Conservation (phyloP, 169 alveolate genomes). For the Eimeria brunetti region DNA sequence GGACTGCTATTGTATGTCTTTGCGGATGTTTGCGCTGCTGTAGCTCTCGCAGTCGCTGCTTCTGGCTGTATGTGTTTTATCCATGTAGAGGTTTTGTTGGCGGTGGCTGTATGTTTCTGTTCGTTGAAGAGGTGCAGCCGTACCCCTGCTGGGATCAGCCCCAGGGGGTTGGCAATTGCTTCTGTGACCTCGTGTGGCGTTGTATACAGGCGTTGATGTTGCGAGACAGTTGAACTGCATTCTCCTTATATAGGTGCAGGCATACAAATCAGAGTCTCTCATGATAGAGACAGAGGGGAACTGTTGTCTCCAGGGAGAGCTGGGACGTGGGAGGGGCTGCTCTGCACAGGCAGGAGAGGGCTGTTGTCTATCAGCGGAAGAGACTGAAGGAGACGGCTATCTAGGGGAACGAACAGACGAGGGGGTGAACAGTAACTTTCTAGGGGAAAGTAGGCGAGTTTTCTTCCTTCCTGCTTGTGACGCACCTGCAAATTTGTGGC, state of each 20-base stretch:
- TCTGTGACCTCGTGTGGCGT: neutral
- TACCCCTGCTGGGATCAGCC: no score
- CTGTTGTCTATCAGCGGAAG: no score
- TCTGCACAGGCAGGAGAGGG: no score
- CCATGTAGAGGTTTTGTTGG: neutral
- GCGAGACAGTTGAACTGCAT: neutral
- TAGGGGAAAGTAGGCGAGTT: no score
- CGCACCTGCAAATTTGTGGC: no score
- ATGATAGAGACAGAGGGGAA: neutral
- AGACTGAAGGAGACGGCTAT: no score
- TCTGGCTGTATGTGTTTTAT: no score
- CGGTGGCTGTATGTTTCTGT: neutral
- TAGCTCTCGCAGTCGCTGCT: neutral
- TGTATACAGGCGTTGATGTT: neutral
- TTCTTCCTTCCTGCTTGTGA: no score
- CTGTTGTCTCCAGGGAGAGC: neutral
- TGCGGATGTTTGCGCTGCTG: neutral
- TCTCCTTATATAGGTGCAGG: neutral
- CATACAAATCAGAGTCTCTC: neutral
- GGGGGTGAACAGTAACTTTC: no score
- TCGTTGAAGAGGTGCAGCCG: neutral
- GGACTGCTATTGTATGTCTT: neutral
- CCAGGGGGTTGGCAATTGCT: no score
- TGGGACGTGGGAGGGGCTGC: neutral
- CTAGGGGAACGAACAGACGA: no score